Conservation (phyloP, 2,329 filamentous ascomycete genomes). For the Daldinia eschscholtzii region DNA sequence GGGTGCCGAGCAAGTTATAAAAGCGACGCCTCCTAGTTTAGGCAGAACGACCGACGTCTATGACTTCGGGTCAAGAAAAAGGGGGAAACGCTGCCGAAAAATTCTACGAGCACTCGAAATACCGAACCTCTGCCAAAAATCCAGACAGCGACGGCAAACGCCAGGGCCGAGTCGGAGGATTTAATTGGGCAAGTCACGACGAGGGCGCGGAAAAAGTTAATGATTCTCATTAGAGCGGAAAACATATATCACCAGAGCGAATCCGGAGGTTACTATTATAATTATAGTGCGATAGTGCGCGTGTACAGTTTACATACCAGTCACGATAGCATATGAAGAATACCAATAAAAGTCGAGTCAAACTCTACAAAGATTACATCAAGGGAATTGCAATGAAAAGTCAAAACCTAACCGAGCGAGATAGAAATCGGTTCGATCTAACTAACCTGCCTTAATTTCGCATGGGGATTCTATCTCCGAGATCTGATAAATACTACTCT, state of each 20-base stretch:
- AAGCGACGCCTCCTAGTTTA: conserved; percentile 1
- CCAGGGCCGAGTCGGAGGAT: conserved; percentile 2
- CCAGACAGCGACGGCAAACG: conserved; percentile 1
- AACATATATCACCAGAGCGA: conserved; percentile 26
- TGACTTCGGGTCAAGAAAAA: conserved; percentile 11
- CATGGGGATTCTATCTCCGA: not conserved
- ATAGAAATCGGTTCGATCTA: too few species aligned
- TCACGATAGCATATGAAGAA: conserved; percentile 6
- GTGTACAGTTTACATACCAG: not conserved
- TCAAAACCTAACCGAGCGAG: not conserved
- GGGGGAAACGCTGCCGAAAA: conserved; percentile 23
- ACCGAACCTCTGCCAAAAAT: conserved; percentile 27
- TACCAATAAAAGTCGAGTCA: not conserved
- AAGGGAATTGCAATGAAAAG: not conserved
- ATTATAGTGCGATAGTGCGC: conserved; percentile 6
- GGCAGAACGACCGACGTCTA: conserved; percentile 15
- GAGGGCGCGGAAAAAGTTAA: not conserved
- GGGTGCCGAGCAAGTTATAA: conserved; percentile 7
- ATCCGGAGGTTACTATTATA: conserved; percentile 16
- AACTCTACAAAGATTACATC: not conserved
- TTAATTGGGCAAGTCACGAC: not conserved
- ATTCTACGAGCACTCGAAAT: conserved; percentile 6
- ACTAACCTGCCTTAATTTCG: not conserved
- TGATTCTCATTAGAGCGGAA: conserved; percentile 19
- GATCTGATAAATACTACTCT: not conserved